phyloP scores from a whole-genome alignment of 805 yeast species.

The Lipomyces orientalis region DNA sequence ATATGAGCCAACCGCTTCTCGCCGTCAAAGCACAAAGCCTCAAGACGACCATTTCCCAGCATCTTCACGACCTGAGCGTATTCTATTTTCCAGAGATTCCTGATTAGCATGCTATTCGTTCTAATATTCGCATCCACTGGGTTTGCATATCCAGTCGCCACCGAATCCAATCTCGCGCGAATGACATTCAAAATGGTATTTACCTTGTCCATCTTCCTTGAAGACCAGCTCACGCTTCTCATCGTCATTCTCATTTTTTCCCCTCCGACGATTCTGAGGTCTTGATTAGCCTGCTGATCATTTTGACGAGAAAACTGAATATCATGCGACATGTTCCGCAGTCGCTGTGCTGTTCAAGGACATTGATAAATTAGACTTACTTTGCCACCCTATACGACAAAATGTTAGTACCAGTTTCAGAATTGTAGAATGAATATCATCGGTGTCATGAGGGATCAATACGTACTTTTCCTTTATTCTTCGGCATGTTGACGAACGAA shows the following conservation, averaged over 20 bases:
- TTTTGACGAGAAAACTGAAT: background rate
- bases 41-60: conserved; percentile 98
- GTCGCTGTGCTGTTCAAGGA: background rate
- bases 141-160: background rate
- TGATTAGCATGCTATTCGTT: background rate
- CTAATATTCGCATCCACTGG: background rate
- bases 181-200: background rate
- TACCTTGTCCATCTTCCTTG: conserved; percentile 88
- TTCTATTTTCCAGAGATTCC: conserved; percentile 51
- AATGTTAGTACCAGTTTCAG: background rate
- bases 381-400: conserved; percentile 51
- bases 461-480: conserved; percentile 70
- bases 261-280: conserved; percentile 87
- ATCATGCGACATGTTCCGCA: background rate
- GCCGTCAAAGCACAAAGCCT: conserved; percentile 94
- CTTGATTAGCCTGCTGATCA: background rate
- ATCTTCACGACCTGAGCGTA: conserved; percentile 97
- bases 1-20: conserved; percentile 93
- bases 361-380: conserved; percentile 32
- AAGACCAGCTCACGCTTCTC: conserved; percentile 92
- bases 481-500: conserved; percentile 62
- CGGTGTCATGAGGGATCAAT: background rate
- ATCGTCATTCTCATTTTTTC: conserved; percentile 89
- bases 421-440: background rate
- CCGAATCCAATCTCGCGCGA: background rate